Base-by-base conservation (phyloP, 2,329 filamentous ascomycete genomes). In the Karstenula rhodostoma region DNA sequence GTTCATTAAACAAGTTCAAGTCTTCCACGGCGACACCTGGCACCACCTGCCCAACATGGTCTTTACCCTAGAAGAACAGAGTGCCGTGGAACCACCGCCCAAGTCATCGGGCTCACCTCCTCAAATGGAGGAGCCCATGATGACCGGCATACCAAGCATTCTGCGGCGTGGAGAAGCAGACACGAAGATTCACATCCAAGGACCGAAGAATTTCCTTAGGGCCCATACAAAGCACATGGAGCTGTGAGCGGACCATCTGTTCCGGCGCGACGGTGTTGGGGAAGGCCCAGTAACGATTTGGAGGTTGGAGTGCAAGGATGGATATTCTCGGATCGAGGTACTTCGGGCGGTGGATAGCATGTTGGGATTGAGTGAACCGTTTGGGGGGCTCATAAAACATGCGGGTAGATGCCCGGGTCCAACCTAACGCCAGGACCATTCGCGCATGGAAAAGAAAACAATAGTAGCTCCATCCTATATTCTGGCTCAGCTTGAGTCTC, bases 171-270 rank as follows among this genome's bases (percentile, higher is more conserved):
- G 23, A 22, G 17, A 4, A 48, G 32, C 22, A 32, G 49, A 4
- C 15, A 12, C 29, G 7, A 29, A 37, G 22, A 19, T 52, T 6
- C 27, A 37, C 9, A 12, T 37, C 5, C 35, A 37, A 23, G 49
- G 49, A 23, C 22, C 25, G 49, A 52, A 40, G 49, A 52, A 52
- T 35, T 25, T 52, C 13, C 4, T 32, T 17, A 40, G 49, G 35
- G 35, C 25, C 9, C 49, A 23, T 13, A 35, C 23, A 32, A 25
- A 32, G n/a, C 35, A 52, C 35, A 15, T 23, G 6, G 29, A 35
- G 13, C 32, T 52, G 3, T 52, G 19, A 25, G 27, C 32, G 27
- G 27, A 15, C 10, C 3, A 33, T 50, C 2, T 15, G 43, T 46
- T 25, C 43, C 15, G 37, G 37, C n/a, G 13, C 13, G n/a, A 40